Conservation (phyloP, 371 early-diverging fungal genomes). For the Mycotypha africana region DNA sequence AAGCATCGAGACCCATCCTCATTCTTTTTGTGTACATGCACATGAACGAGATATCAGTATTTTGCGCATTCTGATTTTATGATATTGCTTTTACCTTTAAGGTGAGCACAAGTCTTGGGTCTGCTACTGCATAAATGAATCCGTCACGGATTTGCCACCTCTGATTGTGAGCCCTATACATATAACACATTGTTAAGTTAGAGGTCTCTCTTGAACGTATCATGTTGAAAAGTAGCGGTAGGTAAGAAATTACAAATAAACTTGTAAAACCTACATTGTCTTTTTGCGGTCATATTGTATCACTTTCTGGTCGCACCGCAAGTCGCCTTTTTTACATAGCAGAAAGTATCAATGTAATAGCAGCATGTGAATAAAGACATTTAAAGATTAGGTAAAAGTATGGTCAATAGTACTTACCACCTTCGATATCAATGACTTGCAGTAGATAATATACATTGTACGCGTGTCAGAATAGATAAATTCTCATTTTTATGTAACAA, state of each 20-base stretch:
- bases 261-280: conserved; percentile 25
- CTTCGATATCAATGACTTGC: conserved; percentile 33
- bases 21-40: neutral
- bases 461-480: neutral
- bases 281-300: conserved; percentile 36
- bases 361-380: neutral
- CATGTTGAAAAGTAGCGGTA: neutral
- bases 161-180: conserved; percentile 37
- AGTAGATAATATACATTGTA: neutral
- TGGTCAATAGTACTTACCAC: conserved; percentile 16
- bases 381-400: neutral
- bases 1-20: conserved; percentile 19
- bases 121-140: conserved; percentile 31
- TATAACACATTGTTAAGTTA: no score
- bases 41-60: no score
- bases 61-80: no score
- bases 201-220: no score
- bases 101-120: conserved; percentile 38
- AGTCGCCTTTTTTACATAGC: conserved; percentile 19
- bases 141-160: conserved; percentile 41
- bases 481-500: neutral
- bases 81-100: conserved; percentile 23
- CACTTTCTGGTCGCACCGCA: conserved; percentile 20
- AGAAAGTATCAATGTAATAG: neutral
- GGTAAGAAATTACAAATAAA: neutral